Conservation (phyloP, 2,329 filamentous ascomycete genomes). For the Pseudogymnoascus sp. region DNA sequence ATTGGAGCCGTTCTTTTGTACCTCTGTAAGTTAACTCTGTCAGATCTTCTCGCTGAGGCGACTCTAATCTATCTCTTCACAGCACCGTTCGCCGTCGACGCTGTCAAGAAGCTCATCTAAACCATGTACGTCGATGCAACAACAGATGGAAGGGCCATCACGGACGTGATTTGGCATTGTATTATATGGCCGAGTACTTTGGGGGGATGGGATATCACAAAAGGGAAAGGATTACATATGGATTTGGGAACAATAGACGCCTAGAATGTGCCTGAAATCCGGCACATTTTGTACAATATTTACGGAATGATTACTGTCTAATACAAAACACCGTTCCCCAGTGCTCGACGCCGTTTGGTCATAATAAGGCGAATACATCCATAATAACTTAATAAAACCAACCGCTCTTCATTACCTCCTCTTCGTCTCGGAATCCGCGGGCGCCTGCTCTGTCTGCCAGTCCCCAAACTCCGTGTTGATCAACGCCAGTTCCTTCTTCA, state of each 20-base stretch:
- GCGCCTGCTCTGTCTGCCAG: constrained; percentile 39
- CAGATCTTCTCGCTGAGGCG: constrained; percentile 1
- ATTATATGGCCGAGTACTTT: constrained; percentile 7
- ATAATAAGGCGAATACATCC: neutral
- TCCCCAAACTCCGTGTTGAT: constrained; percentile 46
- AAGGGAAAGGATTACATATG: constrained; percentile 2
- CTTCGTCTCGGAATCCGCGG: constrained; percentile 10
- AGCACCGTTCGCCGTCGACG: constrained; percentile 51
- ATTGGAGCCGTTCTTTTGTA: constrained; percentile 64
- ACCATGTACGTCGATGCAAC: neutral
- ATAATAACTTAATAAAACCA: neutral
- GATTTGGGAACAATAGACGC: neutral
- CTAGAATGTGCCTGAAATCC: neutral
- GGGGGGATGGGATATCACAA: neutral
- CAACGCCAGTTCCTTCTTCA: constrained; percentile 56
- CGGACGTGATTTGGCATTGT: constrained; percentile 1
- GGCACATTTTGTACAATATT: constrained; percentile 11
- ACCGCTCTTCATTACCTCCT: neutral
- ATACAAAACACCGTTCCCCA: constrained; percentile 7
- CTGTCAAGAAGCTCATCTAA: constrained; percentile 44
- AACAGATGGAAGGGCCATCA: constrained; percentile 3
- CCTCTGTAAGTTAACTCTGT: constrained; percentile 54
- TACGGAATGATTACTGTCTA: constrained; percentile 6
- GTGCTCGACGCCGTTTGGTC: neutral
- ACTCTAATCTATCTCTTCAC: constrained; percentile 12